A percentile compares a stretch with the other conserved stretches of the same genome.
phyloP scores from a whole-genome alignment of 2,329 filamentous ascomycete species.

The Coniochaeta sp. region DNA sequence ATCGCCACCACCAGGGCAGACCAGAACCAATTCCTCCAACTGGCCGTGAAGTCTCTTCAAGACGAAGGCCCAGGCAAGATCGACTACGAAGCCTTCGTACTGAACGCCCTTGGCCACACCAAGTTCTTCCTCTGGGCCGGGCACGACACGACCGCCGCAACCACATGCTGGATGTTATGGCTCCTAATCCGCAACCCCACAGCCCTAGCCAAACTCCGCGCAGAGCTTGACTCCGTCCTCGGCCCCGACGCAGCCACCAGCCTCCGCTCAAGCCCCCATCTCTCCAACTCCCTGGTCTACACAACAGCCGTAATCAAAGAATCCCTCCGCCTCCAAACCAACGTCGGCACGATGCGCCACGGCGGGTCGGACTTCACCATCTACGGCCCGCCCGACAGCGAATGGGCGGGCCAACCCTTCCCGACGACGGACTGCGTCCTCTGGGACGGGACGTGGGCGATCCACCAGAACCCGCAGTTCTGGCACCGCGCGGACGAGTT shows the following conservation, averaged over 20 bases:
- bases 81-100: not conserved
- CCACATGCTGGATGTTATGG: slow-evolving; percentile 9
- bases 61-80: not conserved
- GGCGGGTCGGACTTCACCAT: slow-evolving; percentile 14
- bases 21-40: not conserved
- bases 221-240: slow-evolving; percentile 33
- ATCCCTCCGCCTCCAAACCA: slow-evolving; percentile 24
- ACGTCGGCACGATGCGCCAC: slow-evolving; percentile 18
- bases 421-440: slow-evolving; percentile 20
- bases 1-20: not conserved
- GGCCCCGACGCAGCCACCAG: slow-evolving; percentile 23
- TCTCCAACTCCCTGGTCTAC: slow-evolving; percentile 27
- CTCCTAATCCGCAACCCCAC: slow-evolving; percentile 14
- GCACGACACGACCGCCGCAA: slow-evolving; percentile 13
- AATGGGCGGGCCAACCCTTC: slow-evolving; percentile 13
- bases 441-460: slow-evolving; percentile 15
- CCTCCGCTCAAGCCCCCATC: slow-evolving; percentile 11
- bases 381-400: slow-evolving; percentile 10
- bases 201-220: slow-evolving; percentile 14
- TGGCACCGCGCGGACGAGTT: slow-evolving; percentile 26
- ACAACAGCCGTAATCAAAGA: slow-evolving; percentile 30
- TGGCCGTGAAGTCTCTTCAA: not conserved
- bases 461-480: slow-evolving; percentile 18
- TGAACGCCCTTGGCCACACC: not conserved
- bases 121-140: slow-evolving; percentile 6